phyloP scores from a whole-genome alignment of 1,284 basidiomycete species.

The Malassezia dermatis region DNA sequence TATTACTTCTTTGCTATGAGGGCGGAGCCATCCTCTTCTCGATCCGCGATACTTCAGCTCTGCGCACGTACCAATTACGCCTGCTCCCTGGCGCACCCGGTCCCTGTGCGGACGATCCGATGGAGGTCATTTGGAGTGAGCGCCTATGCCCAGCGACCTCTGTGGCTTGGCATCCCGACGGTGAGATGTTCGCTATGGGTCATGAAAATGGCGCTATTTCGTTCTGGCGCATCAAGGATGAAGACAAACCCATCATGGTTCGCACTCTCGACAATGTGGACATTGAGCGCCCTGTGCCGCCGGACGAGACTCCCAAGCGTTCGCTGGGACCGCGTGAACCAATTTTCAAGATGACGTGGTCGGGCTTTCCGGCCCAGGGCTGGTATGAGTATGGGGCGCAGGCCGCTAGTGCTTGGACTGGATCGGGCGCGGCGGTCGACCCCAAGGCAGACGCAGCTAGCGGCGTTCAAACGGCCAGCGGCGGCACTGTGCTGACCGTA shows the following conservation, averaged over 20 bases:
- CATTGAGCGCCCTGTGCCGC: constrained; percentile 26
- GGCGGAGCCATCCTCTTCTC: constrained; percentile 52
- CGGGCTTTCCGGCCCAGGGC: constrained; percentile 34
- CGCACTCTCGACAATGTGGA: constrained; percentile 49
- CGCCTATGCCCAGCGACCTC: constrained; percentile 64
- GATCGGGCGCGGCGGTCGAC: background rate
- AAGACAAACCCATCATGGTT: constrained; percentile 67
- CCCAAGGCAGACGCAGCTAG: background rate
- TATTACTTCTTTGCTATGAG: constrained; percentile 70
- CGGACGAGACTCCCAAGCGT: constrained; percentile 1
- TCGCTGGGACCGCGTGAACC: constrained; percentile 55
- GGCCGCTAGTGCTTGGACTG: constrained; percentile 22
- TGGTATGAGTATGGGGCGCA: constrained; percentile 26
- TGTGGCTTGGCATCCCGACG: constrained; percentile 58
- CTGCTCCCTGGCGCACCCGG: constrained; percentile 38
- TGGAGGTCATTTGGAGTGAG: constrained; percentile 55
- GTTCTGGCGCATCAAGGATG: constrained; percentile 74
- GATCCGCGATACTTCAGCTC: constrained; percentile 28
- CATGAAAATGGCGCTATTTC: constrained; percentile 77
- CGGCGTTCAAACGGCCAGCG: background rate
- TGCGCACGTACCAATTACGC: constrained; percentile 34
- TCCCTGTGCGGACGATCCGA: constrained; percentile 52
- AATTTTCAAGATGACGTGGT: constrained; percentile 78
- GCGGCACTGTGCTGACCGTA: constrained; percentile 54
- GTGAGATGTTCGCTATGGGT: constrained; percentile 55